phyloP scores from a whole-genome alignment of 1,139 yeast genomes.

The Chernovozyma sophiae-reginae region DNA sequence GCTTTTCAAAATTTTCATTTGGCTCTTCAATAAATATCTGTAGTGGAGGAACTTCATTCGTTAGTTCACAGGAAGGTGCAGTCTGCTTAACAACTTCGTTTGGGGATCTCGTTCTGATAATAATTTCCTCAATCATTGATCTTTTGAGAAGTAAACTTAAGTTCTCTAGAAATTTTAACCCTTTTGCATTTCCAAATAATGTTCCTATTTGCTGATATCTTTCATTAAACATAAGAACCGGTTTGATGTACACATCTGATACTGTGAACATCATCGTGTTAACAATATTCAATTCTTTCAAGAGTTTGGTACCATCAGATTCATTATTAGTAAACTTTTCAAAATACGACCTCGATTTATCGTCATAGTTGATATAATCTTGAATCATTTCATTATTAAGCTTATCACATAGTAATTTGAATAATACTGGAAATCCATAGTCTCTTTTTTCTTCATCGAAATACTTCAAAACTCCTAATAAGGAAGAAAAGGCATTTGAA shows the following conservation, averaged over 20 bases:
- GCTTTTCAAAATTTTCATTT: conserved; percentile 20
- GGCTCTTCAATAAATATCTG: conserved; percentile 35
- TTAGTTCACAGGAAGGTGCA: conserved; percentile 21
- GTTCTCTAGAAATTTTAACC: conserved; percentile 19
- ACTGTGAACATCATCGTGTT: conserved; percentile 41
- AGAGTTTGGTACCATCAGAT: conserved; percentile 26
- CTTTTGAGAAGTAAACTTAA: conserved; percentile 47
- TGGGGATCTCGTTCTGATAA: conserved; percentile 46
- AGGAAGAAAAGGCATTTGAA: conserved; percentile 51
- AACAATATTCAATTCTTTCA: conserved; percentile 30
- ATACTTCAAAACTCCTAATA: conserved; percentile 49
- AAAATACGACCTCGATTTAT: conserved; percentile 22
- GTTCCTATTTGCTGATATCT: conserved; percentile 45
- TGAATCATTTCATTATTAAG: conserved; percentile 15
- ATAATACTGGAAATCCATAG: conserved; percentile 39
- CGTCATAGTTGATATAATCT: conserved; percentile 16
- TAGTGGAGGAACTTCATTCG: conserved; percentile 32
- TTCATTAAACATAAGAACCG: conserved; percentile 44
- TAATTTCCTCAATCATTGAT: conserved; percentile 53
- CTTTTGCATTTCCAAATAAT: conserved; percentile 36
- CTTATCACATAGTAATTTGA: conserved; percentile 12
- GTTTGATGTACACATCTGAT: conserved; percentile 53
- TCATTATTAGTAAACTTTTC: conserved; percentile 23
- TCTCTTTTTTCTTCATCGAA: conserved; percentile 55
- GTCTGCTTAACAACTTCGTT: conserved; percentile 45